Evolutionary conservation across 352 stramenopile genomes (phyloP).

Genomic region (Albugo candida): DNA sequence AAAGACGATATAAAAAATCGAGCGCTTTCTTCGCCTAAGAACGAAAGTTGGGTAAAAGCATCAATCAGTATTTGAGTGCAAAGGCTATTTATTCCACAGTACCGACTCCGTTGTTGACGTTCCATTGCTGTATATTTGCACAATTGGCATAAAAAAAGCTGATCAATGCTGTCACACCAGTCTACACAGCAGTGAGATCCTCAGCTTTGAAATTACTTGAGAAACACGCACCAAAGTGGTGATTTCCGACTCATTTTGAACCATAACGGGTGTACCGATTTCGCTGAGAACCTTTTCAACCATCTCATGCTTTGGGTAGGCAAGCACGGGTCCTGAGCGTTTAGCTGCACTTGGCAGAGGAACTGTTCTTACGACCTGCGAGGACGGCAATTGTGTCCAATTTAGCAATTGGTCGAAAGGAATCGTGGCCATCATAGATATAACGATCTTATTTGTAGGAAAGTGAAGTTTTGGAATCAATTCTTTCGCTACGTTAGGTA

Average conservation of each 20-base stretch:
- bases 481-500: slow-evolving; percentile 44
- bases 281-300: slow-evolving; percentile 48
- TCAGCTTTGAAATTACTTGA: not conserved
- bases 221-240: slow-evolving; percentile 34
- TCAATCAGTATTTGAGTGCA: not conserved
- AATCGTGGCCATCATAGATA: slow-evolving; percentile 82
- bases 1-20: slow-evolving; percentile 69
- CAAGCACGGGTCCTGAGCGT: slow-evolving; percentile 58
- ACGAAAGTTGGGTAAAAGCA: not conserved
- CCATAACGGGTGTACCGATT: slow-evolving; percentile 72
- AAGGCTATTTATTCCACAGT: slow-evolving; percentile 4
- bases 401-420: slow-evolving; percentile 62
- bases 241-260: slow-evolving; percentile 54
- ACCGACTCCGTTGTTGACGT: slow-evolving; percentile 71
- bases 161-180: slow-evolving; percentile 70
- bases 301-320: slow-evolving; percentile 47
- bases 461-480: slow-evolving; percentile 59
- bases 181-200: slow-evolving; percentile 15
- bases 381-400: slow-evolving; percentile 41
- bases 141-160: slow-evolving; percentile 77
- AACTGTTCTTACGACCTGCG: slow-evolving; percentile 61
- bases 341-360: slow-evolving; percentile 53
- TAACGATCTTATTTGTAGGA: slow-evolving; percentile 29
- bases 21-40: slow-evolving; percentile 37
- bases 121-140: slow-evolving; percentile 66